Conservation (phyloP, 305 asterid species). For the Lippia alba region DNA sequence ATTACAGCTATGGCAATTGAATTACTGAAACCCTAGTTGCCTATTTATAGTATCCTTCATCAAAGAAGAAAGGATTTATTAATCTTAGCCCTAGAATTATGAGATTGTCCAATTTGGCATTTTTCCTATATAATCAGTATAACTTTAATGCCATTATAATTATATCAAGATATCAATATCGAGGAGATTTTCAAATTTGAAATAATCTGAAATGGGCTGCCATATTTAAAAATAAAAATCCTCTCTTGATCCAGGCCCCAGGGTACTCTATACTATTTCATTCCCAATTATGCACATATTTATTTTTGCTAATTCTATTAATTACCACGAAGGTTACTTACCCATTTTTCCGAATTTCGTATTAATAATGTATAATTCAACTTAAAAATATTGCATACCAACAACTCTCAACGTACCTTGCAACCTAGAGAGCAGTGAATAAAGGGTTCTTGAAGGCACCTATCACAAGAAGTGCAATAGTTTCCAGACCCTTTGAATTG, state of each 20-base stretch:
- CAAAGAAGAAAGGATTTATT: not conserved
- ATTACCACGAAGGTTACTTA: not conserved
- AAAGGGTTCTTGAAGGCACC: conserved; percentile 92
- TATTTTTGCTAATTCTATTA: not conserved
- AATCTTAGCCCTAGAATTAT: conserved; percentile 1
- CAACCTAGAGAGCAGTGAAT: conserved; percentile 93
- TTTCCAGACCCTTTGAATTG: conserved; percentile 93
- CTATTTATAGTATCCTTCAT: not conserved
- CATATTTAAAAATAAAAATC: not conserved
- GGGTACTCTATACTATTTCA: not conserved
- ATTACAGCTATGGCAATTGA: conserved; percentile 20
- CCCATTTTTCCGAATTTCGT: conserved; percentile 20
- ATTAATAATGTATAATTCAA: conserved; percentile 15
- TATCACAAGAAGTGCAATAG: conserved; percentile 89
- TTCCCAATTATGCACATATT: conserved; percentile 13
- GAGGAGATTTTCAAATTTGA: conserved; percentile 18
- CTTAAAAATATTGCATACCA: not conserved
- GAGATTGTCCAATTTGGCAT: conserved; percentile 11
- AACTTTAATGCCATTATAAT: not conserved
- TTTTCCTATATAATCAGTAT: not conserved
- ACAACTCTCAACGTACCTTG: conserved; percentile 54
- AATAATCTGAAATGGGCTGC: not conserved
- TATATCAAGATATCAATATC: conserved; percentile 2
- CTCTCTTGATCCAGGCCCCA: not conserved
- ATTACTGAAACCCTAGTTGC: conserved; percentile 25